Evolutionary conservation across 1,284 basidiomycete species (phyloP).

Genomic region (Tranzscheliella williamsii): DNA sequence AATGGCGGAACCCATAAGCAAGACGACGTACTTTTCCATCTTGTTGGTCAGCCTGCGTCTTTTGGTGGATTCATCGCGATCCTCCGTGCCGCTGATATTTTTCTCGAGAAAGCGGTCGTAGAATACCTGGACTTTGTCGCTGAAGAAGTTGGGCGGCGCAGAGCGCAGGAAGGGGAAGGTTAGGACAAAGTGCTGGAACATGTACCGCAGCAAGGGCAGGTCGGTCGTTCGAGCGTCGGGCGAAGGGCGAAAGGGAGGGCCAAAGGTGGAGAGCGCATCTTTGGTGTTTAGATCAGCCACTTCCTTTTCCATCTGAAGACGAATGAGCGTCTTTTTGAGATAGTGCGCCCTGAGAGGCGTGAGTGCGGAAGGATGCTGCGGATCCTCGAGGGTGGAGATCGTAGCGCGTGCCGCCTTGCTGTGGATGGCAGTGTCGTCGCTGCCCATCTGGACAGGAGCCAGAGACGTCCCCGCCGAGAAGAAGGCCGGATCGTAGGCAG

Average conservation of each 20-base stretch:
- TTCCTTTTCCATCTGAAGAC: constrained; percentile 73
- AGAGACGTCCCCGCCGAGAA: constrained; percentile 37
- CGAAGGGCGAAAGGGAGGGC: constrained; percentile 57
- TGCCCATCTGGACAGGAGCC: constrained; percentile 8
- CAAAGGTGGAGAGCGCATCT: constrained; percentile 56
- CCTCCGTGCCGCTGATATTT: constrained; percentile 51
- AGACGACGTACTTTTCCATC: constrained; percentile 43
- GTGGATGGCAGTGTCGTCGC: constrained; percentile 11
- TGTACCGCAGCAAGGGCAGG: constrained; percentile 54
- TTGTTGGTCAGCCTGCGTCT: constrained; percentile 38
- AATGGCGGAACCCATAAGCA: constrained; percentile 53
- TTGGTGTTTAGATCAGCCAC: constrained; percentile 40
- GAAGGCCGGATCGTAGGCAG: constrained; percentile 31
- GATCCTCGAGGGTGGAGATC: constrained; percentile 24
- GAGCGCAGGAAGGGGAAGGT: constrained; percentile 58
- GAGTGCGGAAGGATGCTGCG: constrained; percentile 61
- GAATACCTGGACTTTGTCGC: constrained; percentile 59
- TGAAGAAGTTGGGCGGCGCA: constrained; percentile 58
- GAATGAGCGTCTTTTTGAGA: constrained; percentile 89
- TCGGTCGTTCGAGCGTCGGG: constrained; percentile 29
- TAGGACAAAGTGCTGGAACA: constrained; percentile 59
- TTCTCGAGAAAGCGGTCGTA: constrained; percentile 52
- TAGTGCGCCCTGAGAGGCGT: constrained; percentile 89
- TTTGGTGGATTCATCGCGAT: constrained; percentile 47
- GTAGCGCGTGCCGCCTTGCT: constrained; percentile 25